Evolutionary conservation across 2,329 filamentous ascomycete species (phyloP), one percentile per base, ranked within the genome.

Genomic region (Didymella pinodella): DNA sequence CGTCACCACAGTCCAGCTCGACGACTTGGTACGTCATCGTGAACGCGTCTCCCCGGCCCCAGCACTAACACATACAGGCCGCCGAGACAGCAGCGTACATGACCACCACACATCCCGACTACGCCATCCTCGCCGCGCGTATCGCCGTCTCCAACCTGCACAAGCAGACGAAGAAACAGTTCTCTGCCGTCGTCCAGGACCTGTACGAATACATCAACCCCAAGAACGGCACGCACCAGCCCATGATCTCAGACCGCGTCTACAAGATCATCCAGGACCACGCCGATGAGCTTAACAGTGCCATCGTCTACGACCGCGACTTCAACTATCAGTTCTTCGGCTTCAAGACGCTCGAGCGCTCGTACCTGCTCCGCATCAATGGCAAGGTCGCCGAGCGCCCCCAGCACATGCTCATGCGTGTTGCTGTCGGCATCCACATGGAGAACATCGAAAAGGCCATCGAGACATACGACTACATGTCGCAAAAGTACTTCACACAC

Each of bases 251-350:
- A 43, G 83, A 94, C 74, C 84, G 90, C 70, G 96, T 91, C 47
- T 97, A 97, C 77, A 91, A 97, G 71, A 92, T 88, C 64, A 90
- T 99, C 66, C 95, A 97, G 91, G 91, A 90, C 74, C 93, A 99
- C 80, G 93, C 92, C 72, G 95, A 97, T 56, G 95, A 99, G 81
- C 86, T 99, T 57, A 97, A 99, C 84, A 98, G 94, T 43, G 95
- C 95, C 73, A 98, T 99, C 77, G 94, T 99, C 72, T 99, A 98
- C 74, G 95, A 99, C 82, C 91, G 95, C 70, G 95, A 99, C 78
- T 99, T 99, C 86, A 97, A 98, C 86, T 99, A 99, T 84, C 95
- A 99, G 83, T 99, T 96, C 83, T 99, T 99, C 74, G 95, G 95
- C 65, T 99, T 99, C 88, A 99, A 99, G 87, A 99, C 95, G 7